Percentiles rank a stretch among this genome's conserved stretches.
Evolutionary conservation across 257 asterid species (phyloP).

Genomic region (Solanum lycopersicoides): DNA sequence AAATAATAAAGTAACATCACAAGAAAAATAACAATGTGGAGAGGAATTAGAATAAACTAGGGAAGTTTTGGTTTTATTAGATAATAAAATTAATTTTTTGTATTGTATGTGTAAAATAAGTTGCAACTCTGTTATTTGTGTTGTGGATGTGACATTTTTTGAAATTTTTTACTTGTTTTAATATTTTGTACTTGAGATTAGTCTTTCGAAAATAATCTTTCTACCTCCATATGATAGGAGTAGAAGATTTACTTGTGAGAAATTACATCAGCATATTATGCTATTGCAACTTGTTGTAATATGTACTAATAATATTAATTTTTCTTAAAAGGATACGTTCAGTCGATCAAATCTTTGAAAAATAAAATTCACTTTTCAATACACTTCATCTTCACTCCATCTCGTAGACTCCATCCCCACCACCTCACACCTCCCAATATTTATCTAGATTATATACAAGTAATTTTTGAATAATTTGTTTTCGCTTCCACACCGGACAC

Average conservation of each 20-base stretch:
- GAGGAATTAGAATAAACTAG: neutral
- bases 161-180: neutral
- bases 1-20: neutral
- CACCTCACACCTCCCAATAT: too few relatives aligned
- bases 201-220: accelerated
- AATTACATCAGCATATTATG: too few relatives aligned
- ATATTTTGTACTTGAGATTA: neutral
- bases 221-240: accelerated
- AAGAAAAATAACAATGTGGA: neutral
- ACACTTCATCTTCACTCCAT: too few relatives aligned
- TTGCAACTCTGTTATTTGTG: neutral
- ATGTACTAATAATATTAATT: neutral
- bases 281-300: too few relatives aligned
- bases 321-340: neutral
- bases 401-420: too few relatives aligned
- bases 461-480: too few relatives aligned
- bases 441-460: too few relatives aligned
- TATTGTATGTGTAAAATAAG: neutral
- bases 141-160: neutral
- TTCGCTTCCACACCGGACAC: too few relatives aligned
- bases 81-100: neutral
- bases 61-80: neutral
- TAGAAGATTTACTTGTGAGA: too few relatives aligned
- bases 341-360: too few relatives aligned
- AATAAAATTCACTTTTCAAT: too few relatives aligned